phyloP scores from a whole-genome alignment of 2,329 filamentous ascomycete species.

The Macrophomina tecta region DNA sequence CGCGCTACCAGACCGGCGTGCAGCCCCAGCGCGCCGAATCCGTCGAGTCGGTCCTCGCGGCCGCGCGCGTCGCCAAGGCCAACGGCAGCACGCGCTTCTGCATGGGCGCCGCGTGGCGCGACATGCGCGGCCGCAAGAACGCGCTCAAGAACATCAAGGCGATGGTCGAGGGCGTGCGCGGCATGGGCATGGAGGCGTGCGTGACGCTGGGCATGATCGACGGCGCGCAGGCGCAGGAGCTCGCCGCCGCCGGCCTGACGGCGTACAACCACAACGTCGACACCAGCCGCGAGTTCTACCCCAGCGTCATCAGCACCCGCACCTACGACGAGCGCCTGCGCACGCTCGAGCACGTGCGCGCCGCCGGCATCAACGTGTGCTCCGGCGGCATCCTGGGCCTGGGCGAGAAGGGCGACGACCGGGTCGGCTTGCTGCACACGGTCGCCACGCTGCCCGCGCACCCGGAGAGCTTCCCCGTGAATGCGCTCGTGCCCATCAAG shows the following conservation, averaged over 20 bases:
- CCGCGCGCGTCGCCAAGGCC: constrained; percentile 76
- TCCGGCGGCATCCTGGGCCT: constrained; percentile 87
- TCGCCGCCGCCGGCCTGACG: constrained; percentile 83
- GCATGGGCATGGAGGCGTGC: constrained; percentile 86
- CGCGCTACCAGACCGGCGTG: constrained; percentile 77
- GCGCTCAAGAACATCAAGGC: constrained; percentile 81
- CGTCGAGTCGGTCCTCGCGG: constrained; percentile 80
- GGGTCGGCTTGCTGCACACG: constrained; percentile 82
- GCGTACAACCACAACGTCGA: constrained; percentile 96
- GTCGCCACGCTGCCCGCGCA: constrained; percentile 80
- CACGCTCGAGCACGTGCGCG: constrained; percentile 79
- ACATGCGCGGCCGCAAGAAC: constrained; percentile 90
- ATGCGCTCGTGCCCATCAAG: constrained; percentile 88
- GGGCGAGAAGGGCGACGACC: constrained; percentile 78
- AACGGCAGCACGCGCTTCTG: constrained; percentile 92
- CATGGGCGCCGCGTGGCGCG: constrained; percentile 93
- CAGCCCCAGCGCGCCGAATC: constrained; percentile 79
- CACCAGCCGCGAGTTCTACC: constrained; percentile 88
- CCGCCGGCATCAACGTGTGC: constrained; percentile 89
- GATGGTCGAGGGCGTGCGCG: constrained; percentile 83
- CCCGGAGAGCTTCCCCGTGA: constrained; percentile 90
- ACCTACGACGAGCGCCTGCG: constrained; percentile 85
- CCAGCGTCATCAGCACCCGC: constrained; percentile 82
- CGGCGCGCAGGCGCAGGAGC: constrained; percentile 75
- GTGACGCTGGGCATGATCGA: constrained; percentile 97